Evolutionary conservation across 441 rosid species (phyloP), one percentile per base, ranked within the genome.

Genomic region (Aleurites moluccanus): DNA sequence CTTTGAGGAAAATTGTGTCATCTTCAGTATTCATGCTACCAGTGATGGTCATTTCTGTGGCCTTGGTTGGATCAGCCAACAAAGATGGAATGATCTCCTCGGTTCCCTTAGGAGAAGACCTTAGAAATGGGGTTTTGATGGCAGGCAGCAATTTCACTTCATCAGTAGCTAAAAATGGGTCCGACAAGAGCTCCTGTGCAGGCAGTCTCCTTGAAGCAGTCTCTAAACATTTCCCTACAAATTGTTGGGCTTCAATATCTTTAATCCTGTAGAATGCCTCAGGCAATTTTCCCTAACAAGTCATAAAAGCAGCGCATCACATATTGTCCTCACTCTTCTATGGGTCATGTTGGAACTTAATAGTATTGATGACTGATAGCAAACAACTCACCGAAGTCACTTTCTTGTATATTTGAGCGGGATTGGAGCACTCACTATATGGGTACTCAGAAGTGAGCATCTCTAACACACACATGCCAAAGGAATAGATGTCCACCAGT

Each of bases 381-480:
- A 3, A 59, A 67, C 38, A 27, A 60, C 79, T 74, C 80, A 90
- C 92, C 23, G 89, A 86, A 62, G 89, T 88, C 67, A 91, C 97
- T 84, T 87, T 92, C 94, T 89, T 92, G 82, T 83, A 92, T 61
- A 92, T 92, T 64, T 92, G 96, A 15, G 96, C 92, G 13, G 88
- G 89, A 78, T 91, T 92, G 53, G 81, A 79, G 87, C 97, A 92
- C 72, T 92, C 97, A 28, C 82, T 84, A 28, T 92, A 92, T 6
- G 97, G 96, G 52, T 90, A 88, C 75, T 92, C 96, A 69, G 86
- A 86, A 52, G 96, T 92, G 52, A 89, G 86, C 91, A 92, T 86
- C 85, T 91, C 97, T 65, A 92, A 67, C 75, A 92, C 79, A 84
- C 96, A 92, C 90, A 92, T 80, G 68, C 97, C 97, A 70, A 92